Percentiles rank a stretch among this genome's conserved stretches.
These are phyloP conservation scores for Dipodascopsis uninucleata DNA, from an alignment of 805 yeast species.

Conservation along the genomic window DNA sequence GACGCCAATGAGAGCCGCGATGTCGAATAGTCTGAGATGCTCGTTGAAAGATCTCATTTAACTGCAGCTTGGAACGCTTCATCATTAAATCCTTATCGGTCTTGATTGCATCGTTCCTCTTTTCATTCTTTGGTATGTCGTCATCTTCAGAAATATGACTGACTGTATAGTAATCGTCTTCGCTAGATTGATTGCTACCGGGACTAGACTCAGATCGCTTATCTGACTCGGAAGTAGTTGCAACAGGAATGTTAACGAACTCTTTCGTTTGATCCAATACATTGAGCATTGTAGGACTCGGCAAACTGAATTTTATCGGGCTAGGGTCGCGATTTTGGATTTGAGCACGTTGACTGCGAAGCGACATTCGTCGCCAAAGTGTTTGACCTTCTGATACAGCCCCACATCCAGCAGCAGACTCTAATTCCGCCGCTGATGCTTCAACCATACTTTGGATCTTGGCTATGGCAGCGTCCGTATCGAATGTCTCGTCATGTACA, in stretches of 20 bases:
- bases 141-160: no score
- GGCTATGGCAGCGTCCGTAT: constrained; percentile 17
- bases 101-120: no score
- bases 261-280: constrained; percentile 8
- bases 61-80: no score
- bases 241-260: constrained; percentile 16
- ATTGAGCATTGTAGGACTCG: constrained; percentile 19
- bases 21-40: no score
- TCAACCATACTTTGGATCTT: constrained; percentile 7
- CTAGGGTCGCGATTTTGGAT: constrained; percentile 1
- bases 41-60: no score
- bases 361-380: constrained; percentile 6
- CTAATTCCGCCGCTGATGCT: constrained; percentile 8
- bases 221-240: constrained; percentile 6
- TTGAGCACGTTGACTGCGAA: no score
- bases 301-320: constrained; percentile 7
- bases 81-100: no score
- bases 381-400: constrained; percentile 1
- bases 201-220: not conserved
- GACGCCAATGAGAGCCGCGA: no score
- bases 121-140: no score
- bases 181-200: no score
- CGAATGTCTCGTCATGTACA: constrained; percentile 13
- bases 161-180: no score
- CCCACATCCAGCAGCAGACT: constrained; percentile 3